Evolutionary conservation across 257 asterid genomes (phyloP).

Genomic region (Haberlea rhodopensis): DNA sequence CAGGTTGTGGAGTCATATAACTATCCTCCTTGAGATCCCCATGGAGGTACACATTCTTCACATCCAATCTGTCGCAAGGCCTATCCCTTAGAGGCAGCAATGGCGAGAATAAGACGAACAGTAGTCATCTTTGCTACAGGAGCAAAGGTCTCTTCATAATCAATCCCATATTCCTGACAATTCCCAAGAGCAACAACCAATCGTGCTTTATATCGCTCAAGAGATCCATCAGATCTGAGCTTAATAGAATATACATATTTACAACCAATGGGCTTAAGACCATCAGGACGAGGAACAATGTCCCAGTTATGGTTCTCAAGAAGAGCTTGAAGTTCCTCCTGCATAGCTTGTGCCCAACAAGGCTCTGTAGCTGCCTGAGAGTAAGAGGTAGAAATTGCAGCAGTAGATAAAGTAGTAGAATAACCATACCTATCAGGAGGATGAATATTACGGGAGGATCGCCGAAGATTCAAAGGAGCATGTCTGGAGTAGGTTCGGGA

Average conservation of each 20-base stretch:
- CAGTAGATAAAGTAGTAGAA: too few species aligned
- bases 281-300: not conserved
- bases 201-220: not conserved
- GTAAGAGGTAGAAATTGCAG: not conserved
- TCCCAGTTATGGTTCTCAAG: too few species aligned
- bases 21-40: constrained; percentile 16
- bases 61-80: too few species aligned
- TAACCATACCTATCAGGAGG: too few species aligned
- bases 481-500: not conserved
- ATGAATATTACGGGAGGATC: too few species aligned
- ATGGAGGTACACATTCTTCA: too few species aligned
- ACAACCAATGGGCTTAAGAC: constrained; percentile 17
- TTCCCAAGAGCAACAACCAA: too few species aligned
- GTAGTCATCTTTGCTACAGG: not conserved
- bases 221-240: not conserved
- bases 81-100: not conserved
- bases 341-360: constrained; percentile 11
- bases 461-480: not conserved
- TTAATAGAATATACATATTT: constrained; percentile 5
- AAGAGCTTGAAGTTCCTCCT: constrained; percentile 12
- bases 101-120: not conserved
- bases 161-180: constrained; percentile 2
- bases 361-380: not conserved
- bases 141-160: constrained; percentile 10
- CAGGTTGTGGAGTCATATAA: constrained; percentile 16